Base-by-base conservation (phyloP, 2,329 filamentous ascomycete species). In the Parastagonospora nodorum region DNA sequence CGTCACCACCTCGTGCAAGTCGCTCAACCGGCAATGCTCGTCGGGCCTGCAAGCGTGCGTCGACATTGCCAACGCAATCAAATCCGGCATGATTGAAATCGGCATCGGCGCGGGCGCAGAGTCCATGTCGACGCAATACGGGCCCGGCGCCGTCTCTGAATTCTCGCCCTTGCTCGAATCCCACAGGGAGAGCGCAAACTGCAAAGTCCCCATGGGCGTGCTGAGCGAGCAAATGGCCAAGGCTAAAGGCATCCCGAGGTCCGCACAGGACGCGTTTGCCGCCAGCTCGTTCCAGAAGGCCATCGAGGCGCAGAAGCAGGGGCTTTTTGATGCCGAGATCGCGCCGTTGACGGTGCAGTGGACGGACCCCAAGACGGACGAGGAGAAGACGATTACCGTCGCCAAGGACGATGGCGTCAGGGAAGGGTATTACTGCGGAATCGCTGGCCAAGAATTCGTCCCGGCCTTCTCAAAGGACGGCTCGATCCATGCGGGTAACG, bases 161-260 rank as follows among this genome's bases (percentile, higher is more conserved):
- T 97, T 97, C 83, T 94, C 90, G 28, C 90, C 96, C 42, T 83
- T 90, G 45, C 86, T 97, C 58, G 90, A 97, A 71, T 84, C 80
- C 66, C 84, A 93, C 80, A 82, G 85, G 58, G 88, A 94, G 72
- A 84, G 92, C 19, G 89, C 89, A 68, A 95, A 97, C 83, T 99
- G 94, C 86, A 97, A 96, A 80, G 93, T 97, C 2, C 88, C 92
- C 73, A 97, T 97, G 94, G 93, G 93, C 65, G 84, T 92, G 9
- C 82, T 97, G 42, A 96, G 91, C 27, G 94, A 99, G 78, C 77
- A 93, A 69, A 97, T 97, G 93, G 94, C 93, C 63, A 89, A 91
- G 77, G 91, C 92, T 73, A 85, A 88, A 67, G 81, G 82, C 51
- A 84, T 97, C 69, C 69, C 79, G 50, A 88, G 94, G 55, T 77